These are phyloP conservation scores for Syzygium aromaticum DNA, from an alignment of 345 rosid genomes.

Conservation along the genomic window DNA sequence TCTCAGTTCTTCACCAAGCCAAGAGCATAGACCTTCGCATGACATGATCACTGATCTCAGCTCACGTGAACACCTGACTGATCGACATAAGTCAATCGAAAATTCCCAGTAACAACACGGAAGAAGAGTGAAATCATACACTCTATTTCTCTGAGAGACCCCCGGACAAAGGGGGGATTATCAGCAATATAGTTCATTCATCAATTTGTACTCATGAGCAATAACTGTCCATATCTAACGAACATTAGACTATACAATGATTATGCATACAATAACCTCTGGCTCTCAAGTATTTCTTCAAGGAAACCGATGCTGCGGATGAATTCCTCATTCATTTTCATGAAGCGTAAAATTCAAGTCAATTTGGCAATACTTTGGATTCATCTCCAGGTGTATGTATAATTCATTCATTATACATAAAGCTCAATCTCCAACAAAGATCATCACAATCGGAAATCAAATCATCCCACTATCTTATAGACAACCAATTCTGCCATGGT, in stretches of 20 bases:
- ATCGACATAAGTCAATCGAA: neutral
- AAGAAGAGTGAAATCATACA: neutral
- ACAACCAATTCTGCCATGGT: neutral
- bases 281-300: neutral
- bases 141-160: neutral
- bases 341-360: neutral
- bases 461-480: neutral
- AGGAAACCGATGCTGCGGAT: neutral
- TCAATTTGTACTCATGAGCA: neutral
- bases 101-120: neutral
- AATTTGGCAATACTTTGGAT: neutral
- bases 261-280: neutral
- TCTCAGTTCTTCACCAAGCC: neutral
- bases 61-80: neutral
- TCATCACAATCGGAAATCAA: neutral
- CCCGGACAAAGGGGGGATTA: neutral
- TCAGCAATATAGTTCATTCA: neutral
- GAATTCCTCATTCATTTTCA: neutral
- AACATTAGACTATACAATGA: neutral
- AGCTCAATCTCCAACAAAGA: neutral
- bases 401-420: neutral
- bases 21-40: neutral
- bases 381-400: neutral
- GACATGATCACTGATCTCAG: neutral
- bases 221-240: neutral